phyloP scores from a whole-genome alignment of 129 eudicot species.

The Apium graveolens region DNA sequence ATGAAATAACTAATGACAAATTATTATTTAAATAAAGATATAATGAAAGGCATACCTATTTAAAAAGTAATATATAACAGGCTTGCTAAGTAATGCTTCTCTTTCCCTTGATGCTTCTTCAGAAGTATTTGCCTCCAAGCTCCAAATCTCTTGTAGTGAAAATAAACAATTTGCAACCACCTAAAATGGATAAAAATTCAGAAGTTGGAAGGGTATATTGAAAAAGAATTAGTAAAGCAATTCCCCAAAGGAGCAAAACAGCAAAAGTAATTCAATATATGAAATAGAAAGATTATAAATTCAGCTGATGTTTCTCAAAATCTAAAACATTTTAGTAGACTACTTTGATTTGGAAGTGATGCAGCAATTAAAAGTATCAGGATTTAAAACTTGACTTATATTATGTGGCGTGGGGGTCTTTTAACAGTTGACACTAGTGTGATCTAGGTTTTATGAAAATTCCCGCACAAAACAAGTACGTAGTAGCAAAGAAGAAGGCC shows the following conservation, averaged over 20 bases:
- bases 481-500: neutral
- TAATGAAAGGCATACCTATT: conserved; percentile 42
- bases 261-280: neutral
- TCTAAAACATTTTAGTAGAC: neutral
- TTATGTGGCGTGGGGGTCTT: neutral
- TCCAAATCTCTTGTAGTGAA: conserved; percentile 94
- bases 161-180: conserved; percentile 90
- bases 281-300: neutral
- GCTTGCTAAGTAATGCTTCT: conserved; percentile 80
- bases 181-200: conserved; percentile 27
- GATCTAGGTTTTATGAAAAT: neutral
- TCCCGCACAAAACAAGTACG: neutral
- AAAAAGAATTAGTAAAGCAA: neutral
- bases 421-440: neutral
- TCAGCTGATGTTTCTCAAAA: neutral
- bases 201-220: neutral
- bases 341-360: neutral
- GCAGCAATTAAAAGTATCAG: neutral
- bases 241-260: neutral
- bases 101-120: conserved; percentile 84
- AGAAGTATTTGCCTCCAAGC: conserved; percentile 70
- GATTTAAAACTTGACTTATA: neutral
- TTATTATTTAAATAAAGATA: neutral
- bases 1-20: neutral
- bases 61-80: conserved; percentile 68